Evolutionary conservation across 2,329 filamentous ascomycete species (phyloP).

Genomic region (Clonostachys solani): DNA sequence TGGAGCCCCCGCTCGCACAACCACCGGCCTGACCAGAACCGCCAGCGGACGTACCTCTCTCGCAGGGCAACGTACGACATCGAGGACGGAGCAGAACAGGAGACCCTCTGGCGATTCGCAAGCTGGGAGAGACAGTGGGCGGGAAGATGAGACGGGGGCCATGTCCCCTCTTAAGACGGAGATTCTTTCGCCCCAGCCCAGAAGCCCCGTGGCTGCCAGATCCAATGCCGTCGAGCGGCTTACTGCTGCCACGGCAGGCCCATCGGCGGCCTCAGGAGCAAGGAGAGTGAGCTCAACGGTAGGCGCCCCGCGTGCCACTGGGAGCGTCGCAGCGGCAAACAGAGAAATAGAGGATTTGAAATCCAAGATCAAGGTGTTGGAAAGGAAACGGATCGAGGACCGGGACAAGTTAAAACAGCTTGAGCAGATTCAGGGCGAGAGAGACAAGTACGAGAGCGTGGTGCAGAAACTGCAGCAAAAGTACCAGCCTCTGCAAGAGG

Average conservation of each 20-base stretch:
- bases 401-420: slow-evolving; percentile 78
- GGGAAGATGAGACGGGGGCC: slow-evolving; percentile 22
- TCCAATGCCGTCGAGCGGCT: slow-evolving; percentile 49
- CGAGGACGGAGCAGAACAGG: slow-evolving; percentile 33
- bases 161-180: slow-evolving; percentile 48
- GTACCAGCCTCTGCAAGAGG: slow-evolving; percentile 78
- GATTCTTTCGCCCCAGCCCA: slow-evolving; percentile 41
- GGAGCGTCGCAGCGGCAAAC: slow-evolving; percentile 45
- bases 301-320: slow-evolving; percentile 14
- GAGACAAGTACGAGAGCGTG: slow-evolving; percentile 75
- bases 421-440: slow-evolving; percentile 71
- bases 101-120: slow-evolving; percentile 42
- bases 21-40: slow-evolving; percentile 25
- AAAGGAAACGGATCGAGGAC: slow-evolving; percentile 83
- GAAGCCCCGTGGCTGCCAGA: slow-evolving; percentile 45
- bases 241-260: slow-evolving; percentile 26
- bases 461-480: slow-evolving; percentile 90
- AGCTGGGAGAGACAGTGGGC: slow-evolving; percentile 33
- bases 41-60: slow-evolving; percentile 34
- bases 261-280: slow-evolving; percentile 12
- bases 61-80: slow-evolving; percentile 22
- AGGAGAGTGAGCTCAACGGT: slow-evolving; percentile 20
- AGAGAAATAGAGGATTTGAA: slow-evolving; percentile 84
- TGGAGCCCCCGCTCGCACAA: slow-evolving; percentile 26
- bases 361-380: slow-evolving; percentile 79